Percentiles rank a stretch among this genome's conserved stretches.
These are phyloP conservation scores for Paraconiothyrium sp. DNA, from an alignment of 2,329 filamentous ascomycete genomes.

Conservation along the genomic window DNA sequence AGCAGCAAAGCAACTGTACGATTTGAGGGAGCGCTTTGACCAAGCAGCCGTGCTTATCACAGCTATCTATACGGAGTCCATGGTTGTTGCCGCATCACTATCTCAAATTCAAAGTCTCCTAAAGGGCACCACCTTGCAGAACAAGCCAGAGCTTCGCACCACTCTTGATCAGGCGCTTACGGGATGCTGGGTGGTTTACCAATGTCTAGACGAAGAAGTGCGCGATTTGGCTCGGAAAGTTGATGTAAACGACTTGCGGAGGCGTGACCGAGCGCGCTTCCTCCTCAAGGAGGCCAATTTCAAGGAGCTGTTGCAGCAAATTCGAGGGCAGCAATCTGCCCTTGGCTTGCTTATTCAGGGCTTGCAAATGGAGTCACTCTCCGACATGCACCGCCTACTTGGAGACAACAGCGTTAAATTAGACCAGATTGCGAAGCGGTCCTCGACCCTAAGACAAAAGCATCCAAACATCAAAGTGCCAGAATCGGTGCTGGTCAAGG, in stretches of 20 bases:
- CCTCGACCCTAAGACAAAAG: conserved; percentile 35
- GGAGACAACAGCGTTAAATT: conserved; percentile 40
- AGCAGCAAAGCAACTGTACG: conserved; percentile 43
- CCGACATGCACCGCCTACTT: conserved; percentile 42
- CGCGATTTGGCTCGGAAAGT: conserved; percentile 33
- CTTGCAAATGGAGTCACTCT: conserved; percentile 48
- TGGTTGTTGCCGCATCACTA: conserved; percentile 45
- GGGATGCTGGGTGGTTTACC: conserved; percentile 45
- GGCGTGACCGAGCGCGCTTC: conserved; percentile 39
- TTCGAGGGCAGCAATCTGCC: conserved; percentile 46
- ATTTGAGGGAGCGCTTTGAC: conserved; percentile 40
- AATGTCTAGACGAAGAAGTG: conserved; percentile 45
- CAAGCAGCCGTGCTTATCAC: conserved; percentile 44
- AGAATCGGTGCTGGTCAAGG: conserved; percentile 34
- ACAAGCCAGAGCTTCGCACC: conserved; percentile 41
- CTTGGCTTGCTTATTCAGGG: conserved; percentile 45
- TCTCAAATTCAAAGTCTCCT: conserved; percentile 43
- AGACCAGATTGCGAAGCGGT: conserved; percentile 38
- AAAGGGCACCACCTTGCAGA: conserved; percentile 36
- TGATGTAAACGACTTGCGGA: conserved; percentile 31
- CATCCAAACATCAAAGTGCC: conserved; percentile 42
- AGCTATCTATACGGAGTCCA: conserved; percentile 46
- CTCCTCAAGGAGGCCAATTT: conserved; percentile 47
- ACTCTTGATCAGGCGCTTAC: conserved; percentile 45
- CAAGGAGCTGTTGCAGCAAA: conserved; percentile 45